These are phyloP conservation scores for Ogataea henricii DNA, from an alignment of 805 yeast species.

Conservation along the genomic window DNA sequence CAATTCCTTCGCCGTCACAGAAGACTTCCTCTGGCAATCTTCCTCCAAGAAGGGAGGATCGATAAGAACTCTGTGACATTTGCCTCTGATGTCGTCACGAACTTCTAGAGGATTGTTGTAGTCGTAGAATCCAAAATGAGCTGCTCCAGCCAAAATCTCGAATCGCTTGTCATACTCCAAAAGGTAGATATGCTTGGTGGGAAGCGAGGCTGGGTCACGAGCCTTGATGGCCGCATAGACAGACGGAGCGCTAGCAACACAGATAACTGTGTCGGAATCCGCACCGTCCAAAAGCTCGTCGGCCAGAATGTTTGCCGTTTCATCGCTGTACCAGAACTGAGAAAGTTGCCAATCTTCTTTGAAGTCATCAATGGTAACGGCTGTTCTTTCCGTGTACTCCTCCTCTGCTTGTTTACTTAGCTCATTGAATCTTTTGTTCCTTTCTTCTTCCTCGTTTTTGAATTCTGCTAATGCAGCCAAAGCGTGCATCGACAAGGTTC, in stretches of 20 bases:
- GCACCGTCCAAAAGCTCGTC: conserved; percentile 78
- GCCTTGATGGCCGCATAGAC: conserved; percentile 81
- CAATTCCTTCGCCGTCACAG: conserved; percentile 63
- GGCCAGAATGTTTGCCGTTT: conserved; percentile 69
- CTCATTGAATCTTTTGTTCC: conserved; percentile 56
- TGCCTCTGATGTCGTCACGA: conserved; percentile 56
- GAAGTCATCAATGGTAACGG: conserved; percentile 61
- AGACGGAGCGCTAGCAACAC: conserved; percentile 86
- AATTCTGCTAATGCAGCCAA: conserved; percentile 66
- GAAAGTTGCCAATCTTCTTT: conserved; percentile 94
- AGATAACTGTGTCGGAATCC: conserved; percentile 66
- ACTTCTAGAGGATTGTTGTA: conserved; percentile 67
- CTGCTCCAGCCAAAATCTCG: conserved; percentile 65
- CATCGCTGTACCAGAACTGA: conserved; percentile 85
- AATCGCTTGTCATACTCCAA: conserved; percentile 82
- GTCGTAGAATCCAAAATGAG: conserved; percentile 72
- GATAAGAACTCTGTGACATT: conserved; percentile 69
- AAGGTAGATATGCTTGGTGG: conserved; percentile 70
- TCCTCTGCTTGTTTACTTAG: conserved; percentile 61
- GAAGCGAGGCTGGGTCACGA: conserved; percentile 50
- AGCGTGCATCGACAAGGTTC: conserved; percentile 50
- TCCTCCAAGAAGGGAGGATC: conserved; percentile 89
- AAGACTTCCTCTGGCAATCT: conserved; percentile 76
- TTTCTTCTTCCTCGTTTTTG: conserved; percentile 58
- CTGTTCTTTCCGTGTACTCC: conserved; percentile 40